Conservation (phyloP, 257 asterid genomes). For the Capsicum baccatum region DNA sequence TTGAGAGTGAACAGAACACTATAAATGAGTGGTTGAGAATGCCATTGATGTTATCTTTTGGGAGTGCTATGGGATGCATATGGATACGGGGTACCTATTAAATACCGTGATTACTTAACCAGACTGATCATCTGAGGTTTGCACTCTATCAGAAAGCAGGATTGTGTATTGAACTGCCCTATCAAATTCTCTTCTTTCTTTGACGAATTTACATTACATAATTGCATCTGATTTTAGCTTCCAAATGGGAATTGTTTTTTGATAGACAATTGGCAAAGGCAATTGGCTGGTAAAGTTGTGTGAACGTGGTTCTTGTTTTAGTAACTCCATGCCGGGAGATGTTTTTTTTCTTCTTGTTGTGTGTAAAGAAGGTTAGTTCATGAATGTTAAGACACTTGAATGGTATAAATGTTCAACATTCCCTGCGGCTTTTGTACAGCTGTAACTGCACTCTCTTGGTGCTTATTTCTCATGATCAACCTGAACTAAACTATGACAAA, state of each 20-base stretch:
- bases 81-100: not conserved
- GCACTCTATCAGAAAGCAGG: slow-evolving; percentile 18
- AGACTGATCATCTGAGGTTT: slow-evolving; percentile 3
- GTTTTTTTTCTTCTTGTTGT: slow-evolving; percentile 17
- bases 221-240: slow-evolving; percentile 1
- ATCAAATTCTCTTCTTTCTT: not conserved
- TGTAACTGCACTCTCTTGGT: slow-evolving; percentile 19
- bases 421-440: not conserved
- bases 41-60: slow-evolving; percentile 7
- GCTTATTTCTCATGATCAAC: slow-evolving; percentile 12
- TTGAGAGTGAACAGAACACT: slow-evolving; percentile 1
- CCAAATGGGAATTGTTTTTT: slow-evolving; percentile 1
- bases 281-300: not conserved
- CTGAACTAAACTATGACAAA: not conserved
- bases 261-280: not conserved
- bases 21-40: not conserved
- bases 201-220: slow-evolving; percentile 1
- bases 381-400: not conserved
- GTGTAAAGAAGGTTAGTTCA: not conserved
- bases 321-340: not conserved
- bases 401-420: not conserved
- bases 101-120: not conserved
- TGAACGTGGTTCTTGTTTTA: slow-evolving; percentile 1
- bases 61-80: slow-evolving; percentile 5
- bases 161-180: not conserved